Percentiles rank a stretch among this genome's conserved stretches.
Evolutionary conservation across 1,284 basidiomycete genomes (phyloP).

Genomic region (Grifola frondosa): DNA sequence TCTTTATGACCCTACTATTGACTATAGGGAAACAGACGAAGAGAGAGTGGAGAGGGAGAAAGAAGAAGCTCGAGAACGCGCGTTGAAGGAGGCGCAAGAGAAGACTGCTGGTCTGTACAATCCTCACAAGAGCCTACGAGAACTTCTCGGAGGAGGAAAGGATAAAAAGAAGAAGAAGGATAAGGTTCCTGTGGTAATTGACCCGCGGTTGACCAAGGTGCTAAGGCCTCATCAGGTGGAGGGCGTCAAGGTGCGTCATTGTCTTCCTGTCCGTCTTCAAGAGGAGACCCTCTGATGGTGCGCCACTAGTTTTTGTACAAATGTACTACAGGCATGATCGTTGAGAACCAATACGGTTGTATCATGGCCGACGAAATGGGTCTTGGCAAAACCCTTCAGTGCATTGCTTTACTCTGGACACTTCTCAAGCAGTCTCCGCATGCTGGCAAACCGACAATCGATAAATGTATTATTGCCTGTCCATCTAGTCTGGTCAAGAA

Average conservation of each 20-base stretch:
- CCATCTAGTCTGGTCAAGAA: slow-evolving; percentile 97
- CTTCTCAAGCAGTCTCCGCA: slow-evolving; percentile 95
- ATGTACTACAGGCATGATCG: slow-evolving; percentile 92
- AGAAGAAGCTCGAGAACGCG: slow-evolving; percentile 65
- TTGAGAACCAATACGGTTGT: slow-evolving; percentile 91
- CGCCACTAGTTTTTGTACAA: slow-evolving; percentile 86
- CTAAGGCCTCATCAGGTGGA: slow-evolving; percentile 97
- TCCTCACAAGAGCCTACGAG: slow-evolving; percentile 90
- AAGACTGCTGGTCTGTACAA: slow-evolving; percentile 74
- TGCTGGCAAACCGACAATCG: slow-evolving; percentile 84
- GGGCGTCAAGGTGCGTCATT: slow-evolving; percentile 82
- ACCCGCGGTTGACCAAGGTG: slow-evolving; percentile 84
- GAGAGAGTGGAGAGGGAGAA: slow-evolving; percentile 70
- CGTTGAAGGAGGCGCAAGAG: slow-evolving; percentile 63
- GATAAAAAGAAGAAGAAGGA: slow-evolving; percentile 65
- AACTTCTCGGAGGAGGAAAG: slow-evolving; percentile 76
- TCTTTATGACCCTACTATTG: slow-evolving; percentile 94
- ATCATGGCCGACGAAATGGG: slow-evolving; percentile 99
- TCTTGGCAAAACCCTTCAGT: slow-evolving; percentile 94
- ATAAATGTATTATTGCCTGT: slow-evolving; percentile 98
- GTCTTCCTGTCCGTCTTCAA: slow-evolving; percentile 6
- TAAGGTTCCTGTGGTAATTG: slow-evolving; percentile 97
- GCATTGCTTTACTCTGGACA: slow-evolving; percentile 96
- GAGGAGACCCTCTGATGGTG: too few relatives aligned
- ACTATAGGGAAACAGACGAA: slow-evolving; percentile 86